A percentile compares a stretch with the other conserved stretches of the same genome.
phyloP scores from a whole-genome alignment of 257 asterid species.

The Nicotiana sylvestris region DNA sequence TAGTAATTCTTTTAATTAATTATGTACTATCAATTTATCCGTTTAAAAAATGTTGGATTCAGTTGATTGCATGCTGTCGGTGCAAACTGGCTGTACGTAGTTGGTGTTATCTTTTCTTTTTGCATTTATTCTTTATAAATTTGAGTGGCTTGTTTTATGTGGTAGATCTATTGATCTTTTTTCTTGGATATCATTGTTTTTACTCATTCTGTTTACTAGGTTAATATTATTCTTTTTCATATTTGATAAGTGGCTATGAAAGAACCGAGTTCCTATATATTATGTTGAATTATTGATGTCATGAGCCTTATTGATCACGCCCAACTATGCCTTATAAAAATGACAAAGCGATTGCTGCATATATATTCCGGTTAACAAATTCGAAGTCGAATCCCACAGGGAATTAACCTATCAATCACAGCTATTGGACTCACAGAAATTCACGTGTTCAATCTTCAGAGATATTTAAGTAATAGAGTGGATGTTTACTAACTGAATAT shows the following conservation, averaged over 20 bases:
- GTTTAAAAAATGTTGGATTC: background rate
- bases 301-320: no score
- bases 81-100: background rate
- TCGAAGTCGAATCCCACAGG: no score
- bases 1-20: background rate
- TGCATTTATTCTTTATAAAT: background rate
- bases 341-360: no score
- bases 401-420: no score
- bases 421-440: no score
- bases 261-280: background rate
- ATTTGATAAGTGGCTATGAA: background rate
- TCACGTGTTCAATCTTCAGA: no score
- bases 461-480: no score
- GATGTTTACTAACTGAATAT: no score
- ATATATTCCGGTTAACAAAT: no score
- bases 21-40: background rate
- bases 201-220: background rate
- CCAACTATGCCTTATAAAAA: no score
- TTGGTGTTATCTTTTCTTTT: background rate
- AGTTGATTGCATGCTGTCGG: background rate
- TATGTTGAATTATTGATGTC: background rate
- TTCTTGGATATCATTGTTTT: background rate
- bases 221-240: background rate
- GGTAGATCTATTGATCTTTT: background rate
- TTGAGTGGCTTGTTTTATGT: background rate